These are phyloP conservation scores for Nectriaceae sp. DNA, from an alignment of 2,329 filamentous ascomycete species.

Conservation along the genomic window DNA sequence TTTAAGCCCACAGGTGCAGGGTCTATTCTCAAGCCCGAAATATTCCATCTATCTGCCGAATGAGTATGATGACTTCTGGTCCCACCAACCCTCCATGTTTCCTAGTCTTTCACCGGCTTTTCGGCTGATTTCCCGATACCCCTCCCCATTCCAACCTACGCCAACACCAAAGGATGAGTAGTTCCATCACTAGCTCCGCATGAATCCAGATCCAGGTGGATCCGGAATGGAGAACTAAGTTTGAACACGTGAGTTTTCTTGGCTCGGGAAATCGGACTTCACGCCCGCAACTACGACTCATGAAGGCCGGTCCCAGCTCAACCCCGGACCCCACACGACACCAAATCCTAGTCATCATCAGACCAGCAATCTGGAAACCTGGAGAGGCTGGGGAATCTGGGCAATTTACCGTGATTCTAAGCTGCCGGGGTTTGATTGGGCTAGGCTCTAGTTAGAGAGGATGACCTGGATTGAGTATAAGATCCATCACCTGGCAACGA, in stretches of 20 bases:
- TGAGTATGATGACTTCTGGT: conserved; percentile 3
- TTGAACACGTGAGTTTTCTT: neutral
- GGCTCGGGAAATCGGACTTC: conserved; percentile 8
- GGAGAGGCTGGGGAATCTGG: conserved; percentile 8
- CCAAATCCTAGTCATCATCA: neutral
- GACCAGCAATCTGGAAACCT: conserved; percentile 1
- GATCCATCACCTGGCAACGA: conserved; percentile 2
- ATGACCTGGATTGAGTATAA: conserved; percentile 11
- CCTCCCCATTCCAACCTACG: neutral
- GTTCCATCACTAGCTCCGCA: conserved; percentile 3
- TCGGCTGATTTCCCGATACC: conserved; percentile 13
- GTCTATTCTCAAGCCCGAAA: neutral
- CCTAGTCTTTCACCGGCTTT: conserved; percentile 4
- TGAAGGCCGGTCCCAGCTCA: neutral
- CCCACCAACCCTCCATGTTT: neutral
- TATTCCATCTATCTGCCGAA: neutral
- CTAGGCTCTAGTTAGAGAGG: no score
- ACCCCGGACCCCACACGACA: conserved; percentile 5
- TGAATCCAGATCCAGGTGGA: no score
- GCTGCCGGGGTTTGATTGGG: no score
- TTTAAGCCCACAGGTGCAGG: neutral
- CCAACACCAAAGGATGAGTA: neutral
- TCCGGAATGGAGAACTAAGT: no score
- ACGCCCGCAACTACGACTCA: neutral
- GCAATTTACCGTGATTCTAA: no score